Evolutionary conservation across 129 eudicot species (phyloP).

Genomic region (Saposhnikovia divaricata): DNA sequence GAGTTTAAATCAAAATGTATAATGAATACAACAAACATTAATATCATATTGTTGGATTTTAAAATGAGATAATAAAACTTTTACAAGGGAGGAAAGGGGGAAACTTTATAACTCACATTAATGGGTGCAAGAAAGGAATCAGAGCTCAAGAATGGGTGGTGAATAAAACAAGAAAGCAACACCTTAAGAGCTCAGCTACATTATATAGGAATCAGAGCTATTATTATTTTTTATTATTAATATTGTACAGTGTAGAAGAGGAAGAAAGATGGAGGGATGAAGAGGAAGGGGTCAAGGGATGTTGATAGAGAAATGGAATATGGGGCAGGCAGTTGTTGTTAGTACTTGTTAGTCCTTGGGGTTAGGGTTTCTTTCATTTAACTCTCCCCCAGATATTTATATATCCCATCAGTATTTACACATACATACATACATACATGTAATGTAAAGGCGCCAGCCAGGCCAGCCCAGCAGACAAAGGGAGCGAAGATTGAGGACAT

Average conservation of each 20-base stretch:
- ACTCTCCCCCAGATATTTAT: neutral
- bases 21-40: no score
- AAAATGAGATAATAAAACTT: no score
- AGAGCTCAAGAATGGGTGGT: neutral
- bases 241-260: neutral
- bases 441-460: neutral
- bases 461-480: slow-evolving; percentile 1
- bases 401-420: no score
- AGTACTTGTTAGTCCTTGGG: neutral
- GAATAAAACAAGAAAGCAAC: neutral
- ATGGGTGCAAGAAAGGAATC: neutral
- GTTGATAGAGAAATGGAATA: neutral
- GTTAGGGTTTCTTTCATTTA: neutral
- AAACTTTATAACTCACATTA: neutral
- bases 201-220: neutral
- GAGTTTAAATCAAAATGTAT: no score
- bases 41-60: no score
- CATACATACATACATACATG: neutral
- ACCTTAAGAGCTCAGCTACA: neutral
- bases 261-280: neutral
- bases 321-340: neutral
- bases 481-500: slow-evolving; percentile 3
- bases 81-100: neutral
- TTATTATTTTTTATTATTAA: no score
- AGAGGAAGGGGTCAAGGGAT: neutral